Conservation (phyloP, 1,284 basidiomycete genomes). For the Apiotrichum laibachii region DNA sequence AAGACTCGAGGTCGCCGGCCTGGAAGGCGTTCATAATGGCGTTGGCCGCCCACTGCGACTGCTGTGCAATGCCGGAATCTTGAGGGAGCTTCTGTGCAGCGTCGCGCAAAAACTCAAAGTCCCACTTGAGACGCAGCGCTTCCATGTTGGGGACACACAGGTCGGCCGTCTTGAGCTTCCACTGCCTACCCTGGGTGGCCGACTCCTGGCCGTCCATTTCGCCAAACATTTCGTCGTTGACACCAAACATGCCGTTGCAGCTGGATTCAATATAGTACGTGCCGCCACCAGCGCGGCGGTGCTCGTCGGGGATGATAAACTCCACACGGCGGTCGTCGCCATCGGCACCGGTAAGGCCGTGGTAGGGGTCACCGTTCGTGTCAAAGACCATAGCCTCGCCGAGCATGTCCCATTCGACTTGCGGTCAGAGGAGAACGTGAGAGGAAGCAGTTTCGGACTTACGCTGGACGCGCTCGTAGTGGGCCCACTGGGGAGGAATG, state of each 20-base stretch:
- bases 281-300: conserved; percentile 63
- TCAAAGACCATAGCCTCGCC: conserved; percentile 92
- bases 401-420: conserved; percentile 94
- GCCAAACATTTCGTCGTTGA: conserved; percentile 77
- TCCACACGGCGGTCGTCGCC: conserved; percentile 86
- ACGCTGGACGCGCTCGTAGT: conserved; percentile 86
- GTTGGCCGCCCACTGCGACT: conserved; percentile 78
- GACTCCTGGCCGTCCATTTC: conserved; percentile 56
- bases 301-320: conserved; percentile 75
- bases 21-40: conserved; percentile 86
- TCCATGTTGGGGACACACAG: conserved; percentile 88
- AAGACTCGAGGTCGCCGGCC: conserved; percentile 61
- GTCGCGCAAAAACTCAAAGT: conserved; percentile 74
- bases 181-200: conserved; percentile 51
- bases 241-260: conserved; percentile 88
- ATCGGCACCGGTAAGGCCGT: conserved; percentile 87
- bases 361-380: conserved; percentile 72
- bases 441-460: no score
- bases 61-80: conserved; percentile 77
- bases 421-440: no score
- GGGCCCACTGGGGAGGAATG: conserved; percentile 69
- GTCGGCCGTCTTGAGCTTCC: conserved; percentile 72
- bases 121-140: conserved; percentile 80
- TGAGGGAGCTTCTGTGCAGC: conserved; percentile 72
- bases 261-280: conserved; percentile 83